Percentiles rank a stretch among this genome's conserved stretches.
Conservation (phyloP, 495 filamentous ascomycete genomes). For the Annulohypoxylon maeteangense region DNA sequence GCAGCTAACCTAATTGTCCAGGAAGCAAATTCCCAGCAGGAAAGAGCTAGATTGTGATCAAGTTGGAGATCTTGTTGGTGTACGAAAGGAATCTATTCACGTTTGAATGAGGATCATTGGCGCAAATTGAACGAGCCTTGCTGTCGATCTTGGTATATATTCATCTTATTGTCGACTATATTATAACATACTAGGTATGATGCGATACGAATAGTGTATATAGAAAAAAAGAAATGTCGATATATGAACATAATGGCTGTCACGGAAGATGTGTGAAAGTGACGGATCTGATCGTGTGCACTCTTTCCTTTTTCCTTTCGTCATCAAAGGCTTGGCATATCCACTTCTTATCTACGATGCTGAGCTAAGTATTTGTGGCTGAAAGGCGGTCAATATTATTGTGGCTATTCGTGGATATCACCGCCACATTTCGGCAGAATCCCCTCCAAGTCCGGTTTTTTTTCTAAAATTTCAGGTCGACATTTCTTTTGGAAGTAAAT, state of each 20-base stretch:
- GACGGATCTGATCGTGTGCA: neutral
- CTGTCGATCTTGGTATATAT: neutral
- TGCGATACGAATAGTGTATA: neutral
- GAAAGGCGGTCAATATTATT: constrained; percentile 35
- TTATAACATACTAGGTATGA: neutral
- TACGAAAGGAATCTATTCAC: neutral
- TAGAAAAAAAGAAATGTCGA: neutral
- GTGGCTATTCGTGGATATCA: too few relatives aligned
- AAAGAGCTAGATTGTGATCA: constrained; percentile 45
- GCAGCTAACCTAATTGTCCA: constrained; percentile 70
- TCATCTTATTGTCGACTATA: neutral
- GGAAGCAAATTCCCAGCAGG: constrained; percentile 39
- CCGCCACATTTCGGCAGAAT: constrained; percentile 38
- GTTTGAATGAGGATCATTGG: constrained; percentile 1
- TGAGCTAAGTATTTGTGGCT: neutral
- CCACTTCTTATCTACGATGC: neutral
- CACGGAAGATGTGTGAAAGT: too few relatives aligned
- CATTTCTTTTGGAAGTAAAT: neutral
- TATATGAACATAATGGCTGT: too few relatives aligned
- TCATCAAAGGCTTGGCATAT: neutral
- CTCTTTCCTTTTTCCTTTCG: neutral
- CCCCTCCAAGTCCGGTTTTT: constrained; percentile 40
- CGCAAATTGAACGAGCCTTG: neutral
- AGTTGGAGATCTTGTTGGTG: neutral
- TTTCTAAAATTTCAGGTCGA: constrained; percentile 25